These are phyloP conservation scores for Chondrostereum purpureum DNA, from an alignment of 1,284 basidiomycete species.

Conservation along the genomic window DNA sequence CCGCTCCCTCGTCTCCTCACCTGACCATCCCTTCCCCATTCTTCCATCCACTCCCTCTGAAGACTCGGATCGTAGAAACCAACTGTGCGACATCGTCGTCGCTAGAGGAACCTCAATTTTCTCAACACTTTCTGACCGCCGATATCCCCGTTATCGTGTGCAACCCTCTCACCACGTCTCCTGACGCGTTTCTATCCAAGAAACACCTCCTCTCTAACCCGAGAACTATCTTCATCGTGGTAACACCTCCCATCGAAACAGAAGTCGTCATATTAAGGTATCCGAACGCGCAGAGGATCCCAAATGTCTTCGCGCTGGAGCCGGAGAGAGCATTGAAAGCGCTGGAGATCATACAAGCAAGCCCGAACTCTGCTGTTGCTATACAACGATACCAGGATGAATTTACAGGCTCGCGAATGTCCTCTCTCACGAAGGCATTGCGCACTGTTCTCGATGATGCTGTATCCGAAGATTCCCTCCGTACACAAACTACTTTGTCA, in stretches of 20 bases:
- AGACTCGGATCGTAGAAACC: background rate
- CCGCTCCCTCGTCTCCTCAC: background rate
- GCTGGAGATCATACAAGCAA: conserved; percentile 37
- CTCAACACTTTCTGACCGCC: background rate
- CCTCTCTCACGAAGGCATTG: conserved; percentile 37
- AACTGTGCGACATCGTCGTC: background rate
- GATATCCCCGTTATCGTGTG: background rate
- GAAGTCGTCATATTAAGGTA: background rate
- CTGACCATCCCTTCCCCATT: background rate
- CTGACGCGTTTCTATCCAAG: background rate
- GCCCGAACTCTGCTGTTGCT: conserved; percentile 37
- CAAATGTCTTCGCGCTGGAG: background rate
- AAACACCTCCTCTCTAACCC: background rate
- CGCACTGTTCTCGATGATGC: conserved; percentile 24
- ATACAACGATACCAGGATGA: conserved; percentile 61
- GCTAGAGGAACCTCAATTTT: background rate
- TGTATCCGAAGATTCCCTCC: conserved; percentile 18
- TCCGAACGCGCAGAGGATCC: background rate
- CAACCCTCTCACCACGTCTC: background rate
- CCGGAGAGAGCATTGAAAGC: background rate
- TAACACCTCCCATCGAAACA: background rate
- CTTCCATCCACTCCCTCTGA: background rate
- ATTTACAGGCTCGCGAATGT: conserved; percentile 51
- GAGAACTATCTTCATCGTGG: background rate
- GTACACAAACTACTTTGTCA: conserved; percentile 23